A percentile compares a stretch with the other conserved stretches of the same genome.
These are phyloP conservation scores for Hypoxylon intermedium DNA, from an alignment of 495 filamentous ascomycete species.

Conservation along the genomic window DNA sequence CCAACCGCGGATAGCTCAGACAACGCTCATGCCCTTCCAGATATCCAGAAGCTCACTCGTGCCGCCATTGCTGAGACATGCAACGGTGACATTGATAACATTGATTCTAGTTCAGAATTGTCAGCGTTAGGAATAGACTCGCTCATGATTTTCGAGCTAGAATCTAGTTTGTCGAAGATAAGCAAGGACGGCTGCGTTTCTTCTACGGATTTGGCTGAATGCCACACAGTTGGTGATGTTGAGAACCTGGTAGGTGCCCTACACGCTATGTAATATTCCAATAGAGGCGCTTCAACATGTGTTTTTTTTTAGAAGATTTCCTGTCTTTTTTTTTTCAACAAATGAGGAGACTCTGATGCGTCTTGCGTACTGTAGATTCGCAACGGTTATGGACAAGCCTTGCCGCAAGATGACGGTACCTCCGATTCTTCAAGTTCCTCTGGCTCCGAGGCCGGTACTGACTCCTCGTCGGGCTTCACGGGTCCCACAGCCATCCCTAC, in stretches of 20 bases:
- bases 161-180: constrained; percentile 4
- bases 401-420: not conserved
- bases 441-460: not conserved
- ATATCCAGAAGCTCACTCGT: constrained; percentile 10
- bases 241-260: constrained; percentile 18
- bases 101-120: constrained; percentile 6
- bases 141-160: constrained; percentile 16
- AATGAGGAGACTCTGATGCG: not conserved
- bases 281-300: not conserved
- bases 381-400: not conserved
- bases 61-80: constrained; percentile 12
- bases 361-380: not conserved
- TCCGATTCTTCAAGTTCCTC: not conserved
- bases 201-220: constrained; percentile 7
- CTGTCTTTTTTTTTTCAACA: not conserved
- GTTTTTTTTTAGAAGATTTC: not conserved
- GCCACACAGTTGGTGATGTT: constrained; percentile 19
- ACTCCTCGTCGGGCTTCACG: not conserved
- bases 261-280: not conserved
- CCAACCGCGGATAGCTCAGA: not conserved
- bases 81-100: not conserved
- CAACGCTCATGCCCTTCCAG: not conserved
- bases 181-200: constrained; percentile 1
- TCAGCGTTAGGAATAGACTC: constrained; percentile 10
- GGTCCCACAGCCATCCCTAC: not conserved